Evolutionary conservation across 208 protist species (phyloP), one percentile per base, ranked within the genome.

Genomic region (Trypanosoma platydactyli): DNA sequence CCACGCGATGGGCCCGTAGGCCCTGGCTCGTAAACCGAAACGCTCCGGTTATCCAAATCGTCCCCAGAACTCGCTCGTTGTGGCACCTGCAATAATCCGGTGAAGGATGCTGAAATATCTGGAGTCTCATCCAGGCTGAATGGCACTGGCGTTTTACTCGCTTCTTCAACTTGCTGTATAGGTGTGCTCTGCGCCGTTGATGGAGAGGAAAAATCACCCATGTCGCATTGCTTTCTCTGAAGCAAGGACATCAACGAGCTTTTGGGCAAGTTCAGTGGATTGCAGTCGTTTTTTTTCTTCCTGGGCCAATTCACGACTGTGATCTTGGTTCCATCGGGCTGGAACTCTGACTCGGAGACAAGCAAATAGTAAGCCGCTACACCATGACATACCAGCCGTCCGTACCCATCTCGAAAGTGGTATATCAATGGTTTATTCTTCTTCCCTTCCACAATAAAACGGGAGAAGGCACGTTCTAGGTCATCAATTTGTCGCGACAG

Each of bases 371-470:
- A 95, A 12, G 81, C 85, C 1, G 83, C 85, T 5, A 95, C 86
- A 30, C 86, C 89, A 62, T 95, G 89, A 71, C 86, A 93, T 5
- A 95, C 80, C 9, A 95, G 71, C 9, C 89, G 79, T 22, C 89
- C 86, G 67, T 95, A 95, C 20, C 89, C 89, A 71, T 95, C 89
- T 15, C 83, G 83, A 63, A 93, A 95, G 44, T 75, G 67, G 52
- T 91, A 88, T 53, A 80, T 76, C 1, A 95, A 68, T 22, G 75
- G 71, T 50, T 90, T 79, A 38, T 78, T 54, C n/a, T 64, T 67
- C 27, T 73, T 71, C 46, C 65, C 76, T 45, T 70, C 51, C n/a
- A 54, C 50, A 64, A 93, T 80, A 58, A 83, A 91, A 38, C 57
- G 45, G 15, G 73, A 22, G 60, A 95, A 93, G 65, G 69, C 59